Percentiles rank a stretch among this genome's conserved stretches.
phyloP scores from a whole-genome alignment of 2,329 filamentous ascomycete genomes.

The Xylaria polymorpha region DNA sequence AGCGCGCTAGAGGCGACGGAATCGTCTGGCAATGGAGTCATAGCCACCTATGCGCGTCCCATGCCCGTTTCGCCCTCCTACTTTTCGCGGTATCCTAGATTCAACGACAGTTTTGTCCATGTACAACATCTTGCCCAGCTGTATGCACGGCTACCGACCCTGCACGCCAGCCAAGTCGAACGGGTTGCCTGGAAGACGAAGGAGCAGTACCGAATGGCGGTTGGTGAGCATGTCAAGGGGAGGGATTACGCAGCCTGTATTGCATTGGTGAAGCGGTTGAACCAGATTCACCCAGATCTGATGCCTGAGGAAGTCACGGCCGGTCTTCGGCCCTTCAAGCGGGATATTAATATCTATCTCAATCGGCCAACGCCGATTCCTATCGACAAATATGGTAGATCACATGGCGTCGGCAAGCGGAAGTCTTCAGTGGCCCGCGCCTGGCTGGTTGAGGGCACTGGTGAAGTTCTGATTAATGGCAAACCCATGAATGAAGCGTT shows the following conservation, averaged over 20 bases:
- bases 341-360: slow-evolving; percentile 77
- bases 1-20: slow-evolving; percentile 46
- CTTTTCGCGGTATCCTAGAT: slow-evolving; percentile 86
- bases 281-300: slow-evolving; percentile 84
- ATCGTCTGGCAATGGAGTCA: slow-evolving; percentile 32
- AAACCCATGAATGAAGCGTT: slow-evolving; percentile 86
- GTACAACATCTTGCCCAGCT: slow-evolving; percentile 78
- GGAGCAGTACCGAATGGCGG: slow-evolving; percentile 76
- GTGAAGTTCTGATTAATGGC: slow-evolving; percentile 90
- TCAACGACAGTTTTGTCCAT: slow-evolving; percentile 84
- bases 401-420: slow-evolving; percentile 83
- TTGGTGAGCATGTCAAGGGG: slow-evolving; percentile 78
- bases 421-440: slow-evolving; percentile 89
- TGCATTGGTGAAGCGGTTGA: slow-evolving; percentile 79
- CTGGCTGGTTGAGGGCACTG: slow-evolving; percentile 91
- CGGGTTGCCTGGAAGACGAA: slow-evolving; percentile 84
- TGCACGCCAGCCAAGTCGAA: slow-evolving; percentile 73
- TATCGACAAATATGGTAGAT: slow-evolving; percentile 81
- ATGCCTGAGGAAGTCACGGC: slow-evolving; percentile 75
- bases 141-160: slow-evolving; percentile 77
- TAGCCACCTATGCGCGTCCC: slow-evolving; percentile 70
- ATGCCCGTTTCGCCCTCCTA: slow-evolving; percentile 92
- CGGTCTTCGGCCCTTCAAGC: slow-evolving; percentile 76
- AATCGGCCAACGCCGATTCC: slow-evolving; percentile 71
- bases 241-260: slow-evolving; percentile 84